A percentile compares a stretch with the other conserved stretches of the same genome.
Conservation (phyloP, 2,329 filamentous ascomycete species). For the Trichoderma gracile region DNA sequence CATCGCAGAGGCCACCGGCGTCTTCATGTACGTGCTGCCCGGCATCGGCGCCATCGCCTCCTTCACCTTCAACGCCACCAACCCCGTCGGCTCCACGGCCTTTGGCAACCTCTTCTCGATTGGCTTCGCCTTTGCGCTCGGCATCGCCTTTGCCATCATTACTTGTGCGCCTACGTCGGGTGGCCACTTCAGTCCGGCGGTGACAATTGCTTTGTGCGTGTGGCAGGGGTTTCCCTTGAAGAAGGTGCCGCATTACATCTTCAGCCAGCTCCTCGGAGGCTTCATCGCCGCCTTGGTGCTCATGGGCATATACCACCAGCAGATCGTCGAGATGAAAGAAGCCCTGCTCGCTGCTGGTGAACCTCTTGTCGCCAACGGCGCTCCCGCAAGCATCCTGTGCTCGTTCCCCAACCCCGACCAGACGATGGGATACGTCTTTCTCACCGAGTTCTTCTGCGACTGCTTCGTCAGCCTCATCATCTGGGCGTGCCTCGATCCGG, state of each 20-base stretch:
- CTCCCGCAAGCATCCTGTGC: conserved; percentile 57
- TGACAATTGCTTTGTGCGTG: conserved; percentile 47
- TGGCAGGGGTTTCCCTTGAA: conserved; percentile 62
- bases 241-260: conserved; percentile 59
- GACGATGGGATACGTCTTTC: conserved; percentile 56
- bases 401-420: conserved; percentile 53
- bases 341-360: conserved; percentile 41
- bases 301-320: conserved; percentile 57
- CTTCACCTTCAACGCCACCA: conserved; percentile 51
- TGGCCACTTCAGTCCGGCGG: conserved; percentile 57
- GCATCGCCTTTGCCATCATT: conserved; percentile 61
- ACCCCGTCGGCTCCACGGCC: conserved; percentile 34
- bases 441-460: conserved; percentile 61
- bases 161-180: conserved; percentile 55
- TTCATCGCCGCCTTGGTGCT: conserved; percentile 57
- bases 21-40: conserved; percentile 57
- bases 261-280: conserved; percentile 56
- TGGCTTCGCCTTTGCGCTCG: conserved; percentile 56
- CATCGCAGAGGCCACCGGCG: conserved; percentile 57
- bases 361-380: conserved; percentile 43
- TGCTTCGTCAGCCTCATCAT: conserved; percentile 58
- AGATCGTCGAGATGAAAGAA: conserved; percentile 39
- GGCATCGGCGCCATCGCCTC: conserved; percentile 55
- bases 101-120: conserved; percentile 56
- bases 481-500: conserved; percentile 58